Conservation (phyloP, 805 yeast species). For the Yamadazyma laniorum region DNA sequence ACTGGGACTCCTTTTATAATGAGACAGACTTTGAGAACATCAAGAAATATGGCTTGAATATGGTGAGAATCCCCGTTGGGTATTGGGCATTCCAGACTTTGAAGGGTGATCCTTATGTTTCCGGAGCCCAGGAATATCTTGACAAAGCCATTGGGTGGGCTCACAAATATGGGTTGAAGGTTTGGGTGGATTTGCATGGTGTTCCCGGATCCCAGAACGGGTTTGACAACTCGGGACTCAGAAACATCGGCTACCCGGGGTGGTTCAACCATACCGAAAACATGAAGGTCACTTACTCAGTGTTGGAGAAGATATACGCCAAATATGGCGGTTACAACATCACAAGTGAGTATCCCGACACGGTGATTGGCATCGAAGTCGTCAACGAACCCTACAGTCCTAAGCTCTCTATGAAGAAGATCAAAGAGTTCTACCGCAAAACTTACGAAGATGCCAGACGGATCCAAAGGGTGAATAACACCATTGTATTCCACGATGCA, state of each 20-base stretch:
- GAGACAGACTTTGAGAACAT: constrained; percentile 59
- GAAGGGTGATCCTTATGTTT: constrained; percentile 59
- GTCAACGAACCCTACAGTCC: constrained; percentile 41
- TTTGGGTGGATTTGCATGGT: constrained; percentile 79
- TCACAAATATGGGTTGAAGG: constrained; percentile 53
- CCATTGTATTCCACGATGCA: constrained; percentile 65
- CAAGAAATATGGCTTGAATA: constrained; percentile 53
- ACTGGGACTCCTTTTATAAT: constrained; percentile 59
- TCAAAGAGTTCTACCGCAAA: constrained; percentile 27
- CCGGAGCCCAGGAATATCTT: constrained; percentile 65
- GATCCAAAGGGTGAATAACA: constrained; percentile 32
- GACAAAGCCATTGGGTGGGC: constrained; percentile 73
- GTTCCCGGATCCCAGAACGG: constrained; percentile 88
- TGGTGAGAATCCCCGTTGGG: constrained; percentile 74
- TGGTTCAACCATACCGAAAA: constrained; percentile 32
- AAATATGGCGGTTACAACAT: constrained; percentile 30
- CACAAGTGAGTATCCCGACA: constrained; percentile 22
- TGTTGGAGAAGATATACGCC: constrained; percentile 29
- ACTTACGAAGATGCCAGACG: constrained; percentile 33
- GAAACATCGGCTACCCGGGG: constrained; percentile 43
- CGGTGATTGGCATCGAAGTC: constrained; percentile 39
- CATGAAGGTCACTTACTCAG: constrained; percentile 29
- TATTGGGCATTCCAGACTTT: constrained; percentile 71
- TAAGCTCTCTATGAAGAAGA: constrained; percentile 17
- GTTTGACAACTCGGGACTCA: constrained; percentile 75